Base-by-base conservation (phyloP, 306 rosid genomes). In the Prunus padus region DNA sequence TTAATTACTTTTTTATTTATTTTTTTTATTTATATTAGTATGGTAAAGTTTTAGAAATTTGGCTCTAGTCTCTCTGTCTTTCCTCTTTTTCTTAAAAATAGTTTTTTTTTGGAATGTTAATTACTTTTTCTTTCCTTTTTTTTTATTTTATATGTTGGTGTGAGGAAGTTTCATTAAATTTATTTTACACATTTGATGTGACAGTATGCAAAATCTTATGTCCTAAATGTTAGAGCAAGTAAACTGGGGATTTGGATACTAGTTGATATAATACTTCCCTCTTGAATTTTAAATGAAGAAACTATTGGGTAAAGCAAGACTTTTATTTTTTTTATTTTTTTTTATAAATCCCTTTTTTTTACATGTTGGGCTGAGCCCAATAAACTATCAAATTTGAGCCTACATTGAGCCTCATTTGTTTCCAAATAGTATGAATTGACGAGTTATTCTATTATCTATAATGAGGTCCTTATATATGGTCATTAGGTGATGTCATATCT, bases 401-500 rank as follows among this genome's bases (percentile, higher is more conserved):
- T 6, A 37, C 42, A 1, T 37, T 37, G 42, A 6, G 42, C 2
- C 42, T 37, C 42, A 7, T 37, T 37, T 6, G 42, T 7, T 37
- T 37, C 10, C 9, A 7, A 37, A 37, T 37, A 37, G 1, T 37
- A 37, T 37, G 10, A 37, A 37, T 1, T 7, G 1, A 33, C 2
- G 40, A 5, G 40, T 31, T 0, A 31, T 31, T 31, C 1, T 31
- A 31, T 5, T 4, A 0, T 31, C 1, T 31, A 31, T 5, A 31
- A 0, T 31, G 37, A 31, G 0, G 0, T 7, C 0, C 1, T 31
- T 31, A 4, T 31, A 31, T 31, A 31, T 31, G 1, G 0, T 0
- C 0, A 0, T 33, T 5, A 33, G 0, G 1, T 5, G 0, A 5
- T 5, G 8, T 33, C 0, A 5, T 33, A 33, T 33, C 8, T 33